These are phyloP conservation scores for Trichoderma polysporum DNA, from an alignment of 2,329 filamentous ascomycete species.

Conservation along the genomic window DNA sequence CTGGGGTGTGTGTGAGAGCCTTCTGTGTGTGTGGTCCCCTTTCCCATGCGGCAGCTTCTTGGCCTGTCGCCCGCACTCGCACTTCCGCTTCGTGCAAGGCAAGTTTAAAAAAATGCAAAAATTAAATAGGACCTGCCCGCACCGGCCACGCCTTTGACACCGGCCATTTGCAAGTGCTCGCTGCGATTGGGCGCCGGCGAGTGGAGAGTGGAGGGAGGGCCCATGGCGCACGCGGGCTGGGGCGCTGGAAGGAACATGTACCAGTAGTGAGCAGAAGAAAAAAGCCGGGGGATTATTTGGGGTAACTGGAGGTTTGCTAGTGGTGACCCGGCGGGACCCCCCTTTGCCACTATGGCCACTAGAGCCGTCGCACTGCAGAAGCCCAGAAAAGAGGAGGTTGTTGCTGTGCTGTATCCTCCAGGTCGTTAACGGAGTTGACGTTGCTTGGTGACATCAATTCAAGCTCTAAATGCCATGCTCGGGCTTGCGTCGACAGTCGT, in stretches of 20 bases:
- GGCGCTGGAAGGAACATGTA: background rate
- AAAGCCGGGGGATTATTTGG: constrained; percentile 15
- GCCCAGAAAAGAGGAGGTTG: constrained; percentile 9
- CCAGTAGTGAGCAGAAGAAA: background rate
- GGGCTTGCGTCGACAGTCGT: background rate
- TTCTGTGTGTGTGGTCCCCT: background rate
- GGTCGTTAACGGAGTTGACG: background rate
- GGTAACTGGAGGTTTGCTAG: background rate
- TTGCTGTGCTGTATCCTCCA: background rate
- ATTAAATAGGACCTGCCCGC: background rate
- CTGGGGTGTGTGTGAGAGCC: background rate
- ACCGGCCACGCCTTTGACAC: constrained; percentile 5
- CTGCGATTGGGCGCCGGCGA: background rate
- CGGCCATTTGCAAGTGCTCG: background rate
- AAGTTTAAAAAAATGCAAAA: constrained; percentile 3
- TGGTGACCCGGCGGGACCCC: background rate
- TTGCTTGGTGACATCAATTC: constrained; percentile 5
- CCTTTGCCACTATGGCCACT: background rate
- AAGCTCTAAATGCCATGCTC: no score
- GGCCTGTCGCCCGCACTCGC: background rate
- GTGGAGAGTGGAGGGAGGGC: background rate
- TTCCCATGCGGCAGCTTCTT: background rate
- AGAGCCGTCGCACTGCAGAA: constrained; percentile 19
- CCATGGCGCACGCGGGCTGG: constrained; percentile 2
- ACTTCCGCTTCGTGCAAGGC: no score